A percentile compares a stretch with the other conserved stretches of the same genome.
Evolutionary conservation across 106 monocot species (phyloP).

Genomic region (Xerophyta viscosa): DNA sequence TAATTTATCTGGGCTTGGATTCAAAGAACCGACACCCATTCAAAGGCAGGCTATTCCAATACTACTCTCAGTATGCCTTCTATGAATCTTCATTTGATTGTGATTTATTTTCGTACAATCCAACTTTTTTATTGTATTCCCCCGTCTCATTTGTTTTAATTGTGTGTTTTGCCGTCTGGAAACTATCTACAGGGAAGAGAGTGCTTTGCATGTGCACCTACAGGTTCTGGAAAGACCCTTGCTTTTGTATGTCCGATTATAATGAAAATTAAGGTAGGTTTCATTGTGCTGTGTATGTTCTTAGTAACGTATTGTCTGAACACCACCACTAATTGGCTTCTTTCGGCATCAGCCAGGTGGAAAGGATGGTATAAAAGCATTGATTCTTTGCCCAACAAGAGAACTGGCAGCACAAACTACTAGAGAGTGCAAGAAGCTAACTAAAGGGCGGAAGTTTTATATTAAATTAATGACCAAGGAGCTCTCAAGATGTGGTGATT

Average conservation of each 20-base stretch:
- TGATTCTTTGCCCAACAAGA: slow-evolving; percentile 95
- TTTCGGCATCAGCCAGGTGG: slow-evolving; percentile 60
- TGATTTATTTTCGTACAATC: not conserved
- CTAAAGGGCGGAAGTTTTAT: slow-evolving; percentile 73
- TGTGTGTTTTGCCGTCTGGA: too few species aligned
- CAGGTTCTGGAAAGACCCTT: slow-evolving; percentile 97
- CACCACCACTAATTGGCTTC: slow-evolving; percentile 15
- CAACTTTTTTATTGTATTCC: not conserved
- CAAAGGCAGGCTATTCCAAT: slow-evolving; percentile 96
- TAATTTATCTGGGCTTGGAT: slow-evolving; percentile 65
- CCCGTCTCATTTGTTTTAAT: not conserved
- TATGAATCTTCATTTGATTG: not conserved
- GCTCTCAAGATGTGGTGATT: slow-evolving; percentile 66
- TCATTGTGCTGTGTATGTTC: not conserved
- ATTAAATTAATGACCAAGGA: slow-evolving; percentile 95
- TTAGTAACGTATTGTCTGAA: not conserved
- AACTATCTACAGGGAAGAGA: slow-evolving; percentile 53
- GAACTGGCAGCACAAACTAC: slow-evolving; percentile 92
- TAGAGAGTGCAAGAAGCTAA: slow-evolving; percentile 85
- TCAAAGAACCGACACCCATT: slow-evolving; percentile 93
- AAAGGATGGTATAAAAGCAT: slow-evolving; percentile 75
- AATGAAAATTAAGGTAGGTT: slow-evolving; percentile 89
- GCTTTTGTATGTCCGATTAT: slow-evolving; percentile 86
- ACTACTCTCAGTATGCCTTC: slow-evolving; percentile 71
- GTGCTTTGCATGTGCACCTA: slow-evolving; percentile 98